phyloP scores from a whole-genome alignment of 305 asterid genomes.

The Fraxinus dipetala region DNA sequence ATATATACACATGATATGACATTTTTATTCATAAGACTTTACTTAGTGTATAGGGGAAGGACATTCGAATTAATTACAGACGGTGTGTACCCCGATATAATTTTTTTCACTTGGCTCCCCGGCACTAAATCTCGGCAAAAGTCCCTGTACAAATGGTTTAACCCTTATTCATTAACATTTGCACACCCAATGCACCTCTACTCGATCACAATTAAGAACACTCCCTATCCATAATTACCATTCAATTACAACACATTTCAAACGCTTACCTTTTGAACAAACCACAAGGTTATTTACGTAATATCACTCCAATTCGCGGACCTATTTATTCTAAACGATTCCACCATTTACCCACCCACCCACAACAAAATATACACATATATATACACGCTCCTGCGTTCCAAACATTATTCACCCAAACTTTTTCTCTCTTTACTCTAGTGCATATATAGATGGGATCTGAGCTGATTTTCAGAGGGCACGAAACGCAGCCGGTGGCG shows the following conservation, averaged over 20 bases:
- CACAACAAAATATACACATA: not conserved
- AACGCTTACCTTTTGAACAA: not conserved
- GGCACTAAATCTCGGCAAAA: no score
- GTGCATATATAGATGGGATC: slow-evolving; percentile 47
- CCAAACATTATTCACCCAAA: not conserved
- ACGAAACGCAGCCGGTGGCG: slow-evolving; percentile 50
- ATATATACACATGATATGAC: not conserved
- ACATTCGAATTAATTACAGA: no score
- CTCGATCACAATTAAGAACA: not conserved
- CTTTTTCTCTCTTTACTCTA: not conserved
- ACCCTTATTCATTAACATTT: no score
- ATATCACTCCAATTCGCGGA: not conserved
- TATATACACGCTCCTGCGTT: not conserved
- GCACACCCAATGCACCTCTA: not conserved
- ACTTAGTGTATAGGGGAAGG: no score
- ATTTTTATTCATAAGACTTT: not conserved
- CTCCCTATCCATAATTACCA: not conserved
- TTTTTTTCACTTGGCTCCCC: no score
- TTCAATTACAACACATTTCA: not conserved
- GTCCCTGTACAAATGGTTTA: no score
- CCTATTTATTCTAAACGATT: slow-evolving; percentile 30
- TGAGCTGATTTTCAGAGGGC: slow-evolving; percentile 80
- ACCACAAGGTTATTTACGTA: slow-evolving; percentile 27
- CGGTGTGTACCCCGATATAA: no score
- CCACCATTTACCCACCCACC: no score